A percentile compares a stretch with the other conserved stretches of the same genome.
These are phyloP conservation scores for Oxyria digyna DNA, from an alignment of 148 eudicot species.

Conservation along the genomic window DNA sequence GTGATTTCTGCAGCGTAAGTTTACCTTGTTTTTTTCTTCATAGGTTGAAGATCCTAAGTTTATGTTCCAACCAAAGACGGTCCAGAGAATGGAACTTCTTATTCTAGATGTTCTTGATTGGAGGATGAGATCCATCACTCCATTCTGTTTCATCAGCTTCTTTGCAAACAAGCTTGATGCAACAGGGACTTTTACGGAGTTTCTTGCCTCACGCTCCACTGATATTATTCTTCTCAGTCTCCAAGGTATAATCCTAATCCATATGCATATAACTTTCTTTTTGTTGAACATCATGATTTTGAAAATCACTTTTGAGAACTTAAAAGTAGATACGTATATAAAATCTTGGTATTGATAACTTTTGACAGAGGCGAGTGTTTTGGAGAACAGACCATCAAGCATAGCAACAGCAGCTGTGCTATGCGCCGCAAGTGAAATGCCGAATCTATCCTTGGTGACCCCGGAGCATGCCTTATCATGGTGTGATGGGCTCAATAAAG, in stretches of 20 bases:
- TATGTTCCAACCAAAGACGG: constrained; percentile 65
- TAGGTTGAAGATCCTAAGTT: constrained; percentile 68
- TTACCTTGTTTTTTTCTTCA: neutral
- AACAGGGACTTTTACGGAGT: constrained; percentile 32
- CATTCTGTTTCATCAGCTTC: constrained; percentile 58
- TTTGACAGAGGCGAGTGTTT: constrained; percentile 51
- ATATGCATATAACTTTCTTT: neutral
- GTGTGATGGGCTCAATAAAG: constrained; percentile 81
- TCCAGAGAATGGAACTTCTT: constrained; percentile 76
- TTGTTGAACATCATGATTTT: neutral
- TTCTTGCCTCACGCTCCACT: constrained; percentile 54
- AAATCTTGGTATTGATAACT: neutral
- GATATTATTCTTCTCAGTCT: constrained; percentile 54
- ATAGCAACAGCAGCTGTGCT: constrained; percentile 75
- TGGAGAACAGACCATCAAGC: constrained; percentile 82
- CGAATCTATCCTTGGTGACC: constrained; percentile 52
- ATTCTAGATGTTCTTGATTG: constrained; percentile 66
- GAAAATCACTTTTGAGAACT: neutral
- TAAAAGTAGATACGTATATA: neutral
- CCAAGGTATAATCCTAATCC: constrained; percentile 59
- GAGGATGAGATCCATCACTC: constrained; percentile 67
- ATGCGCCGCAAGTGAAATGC: constrained; percentile 71
- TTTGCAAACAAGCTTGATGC: constrained; percentile 69
- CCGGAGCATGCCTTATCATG: constrained; percentile 67
- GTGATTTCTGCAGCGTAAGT: neutral